Percentiles rank a stretch among this genome's conserved stretches.
phyloP scores from a whole-genome alignment of 192 early-diverging fungal genomes.

The Mortierella hygrophila region DNA sequence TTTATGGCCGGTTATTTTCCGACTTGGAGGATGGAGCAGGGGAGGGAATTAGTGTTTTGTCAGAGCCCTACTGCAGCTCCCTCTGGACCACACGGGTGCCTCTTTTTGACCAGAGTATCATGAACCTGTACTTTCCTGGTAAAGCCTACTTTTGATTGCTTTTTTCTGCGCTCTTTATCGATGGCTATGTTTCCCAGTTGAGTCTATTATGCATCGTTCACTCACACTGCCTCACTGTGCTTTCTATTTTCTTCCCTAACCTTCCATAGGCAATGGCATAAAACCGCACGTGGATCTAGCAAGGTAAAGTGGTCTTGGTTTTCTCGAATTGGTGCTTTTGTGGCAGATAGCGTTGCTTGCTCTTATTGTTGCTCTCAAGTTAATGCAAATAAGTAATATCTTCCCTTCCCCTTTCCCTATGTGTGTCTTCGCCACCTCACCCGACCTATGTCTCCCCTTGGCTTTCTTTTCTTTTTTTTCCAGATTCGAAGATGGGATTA shows the following conservation, averaged over 20 bases:
- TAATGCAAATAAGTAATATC: not conserved
- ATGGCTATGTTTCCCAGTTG: too few species aligned
- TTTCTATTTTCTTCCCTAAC: not conserved
- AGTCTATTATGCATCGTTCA: too few species aligned
- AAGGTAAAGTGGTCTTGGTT: conserved; percentile 35
- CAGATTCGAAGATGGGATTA: conserved; percentile 66
- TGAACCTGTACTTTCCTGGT: conserved; percentile 61
- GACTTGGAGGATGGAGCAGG: not conserved
- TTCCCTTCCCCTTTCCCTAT: not conserved
- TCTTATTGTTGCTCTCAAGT: not conserved
- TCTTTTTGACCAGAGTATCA: conserved; percentile 67
- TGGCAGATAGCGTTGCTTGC: not conserved
- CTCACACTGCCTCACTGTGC: not conserved
- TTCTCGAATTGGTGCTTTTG: not conserved
- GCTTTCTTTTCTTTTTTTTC: not conserved
- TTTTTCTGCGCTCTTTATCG: not conserved
- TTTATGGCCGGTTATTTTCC: conserved; percentile 8
- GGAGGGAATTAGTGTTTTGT: not conserved
- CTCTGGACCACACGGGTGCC: conserved; percentile 44
- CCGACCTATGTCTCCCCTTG: too few species aligned
- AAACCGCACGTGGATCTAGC: conserved; percentile 63
- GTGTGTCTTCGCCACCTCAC: not conserved
- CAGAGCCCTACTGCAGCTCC: conserved; percentile 18
- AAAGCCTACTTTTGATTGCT: not conserved
- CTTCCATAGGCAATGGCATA: conserved; percentile 60